A percentile compares a stretch with the other conserved stretches of the same genome.
phyloP scores from a whole-genome alignment of 2,329 filamentous ascomycete species.

The Dothistroma pini region DNA sequence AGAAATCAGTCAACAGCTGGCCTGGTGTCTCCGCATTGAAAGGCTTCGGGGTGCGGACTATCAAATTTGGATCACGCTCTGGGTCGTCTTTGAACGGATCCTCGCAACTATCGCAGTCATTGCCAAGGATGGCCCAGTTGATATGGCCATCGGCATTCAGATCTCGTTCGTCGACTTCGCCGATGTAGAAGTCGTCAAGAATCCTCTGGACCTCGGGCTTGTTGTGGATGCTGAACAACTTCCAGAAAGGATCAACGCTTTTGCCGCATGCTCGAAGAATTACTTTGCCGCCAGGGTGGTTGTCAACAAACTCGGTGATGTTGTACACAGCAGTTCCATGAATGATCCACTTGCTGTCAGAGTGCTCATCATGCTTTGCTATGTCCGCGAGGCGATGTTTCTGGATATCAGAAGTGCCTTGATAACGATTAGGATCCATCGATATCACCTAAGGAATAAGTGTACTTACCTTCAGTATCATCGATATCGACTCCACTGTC shows the following conservation, averaged over 20 bases:
- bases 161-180: constrained; percentile 57
- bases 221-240: constrained; percentile 68
- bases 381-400: constrained; percentile 31
- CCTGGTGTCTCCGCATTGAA: constrained; percentile 60
- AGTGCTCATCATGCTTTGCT: constrained; percentile 37
- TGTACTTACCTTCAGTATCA: constrained; percentile 4
- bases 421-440: neutral
- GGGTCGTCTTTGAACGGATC: constrained; percentile 59
- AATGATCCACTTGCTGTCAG: constrained; percentile 60
- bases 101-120: constrained; percentile 47
- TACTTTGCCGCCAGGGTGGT: constrained; percentile 64
- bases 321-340: constrained; percentile 63
- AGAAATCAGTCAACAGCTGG: constrained; percentile 49
- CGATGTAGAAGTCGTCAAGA: constrained; percentile 61
- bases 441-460: neutral
- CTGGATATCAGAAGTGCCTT: neutral
- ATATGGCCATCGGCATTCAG: constrained; percentile 52
- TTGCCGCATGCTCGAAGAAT: constrained; percentile 64
- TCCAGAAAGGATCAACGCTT: constrained; percentile 65
- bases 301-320: constrained; percentile 64
- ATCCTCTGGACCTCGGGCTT: constrained; percentile 60
- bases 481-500: constrained; percentile 4
- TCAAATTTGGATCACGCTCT: constrained; percentile 49
- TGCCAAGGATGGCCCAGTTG: constrained; percentile 16
- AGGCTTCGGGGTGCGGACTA: constrained; percentile 53